These are phyloP conservation scores for Salvia rosmarinus DNA, from an alignment of 257 asterid genomes.

Conservation along the genomic window DNA sequence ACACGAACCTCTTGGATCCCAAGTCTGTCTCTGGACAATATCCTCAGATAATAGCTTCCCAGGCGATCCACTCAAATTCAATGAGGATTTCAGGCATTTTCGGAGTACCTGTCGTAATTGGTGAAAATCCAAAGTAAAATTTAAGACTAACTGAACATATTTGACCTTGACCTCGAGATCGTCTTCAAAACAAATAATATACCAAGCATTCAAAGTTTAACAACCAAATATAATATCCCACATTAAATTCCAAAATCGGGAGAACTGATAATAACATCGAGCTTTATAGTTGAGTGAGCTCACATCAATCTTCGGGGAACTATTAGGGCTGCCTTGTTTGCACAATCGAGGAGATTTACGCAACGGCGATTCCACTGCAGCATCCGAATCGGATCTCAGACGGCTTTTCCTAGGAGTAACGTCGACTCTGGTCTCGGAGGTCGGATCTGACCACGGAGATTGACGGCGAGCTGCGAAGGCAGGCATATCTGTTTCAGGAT, in stretches of 20 bases:
- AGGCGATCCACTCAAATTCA: slow-evolving; percentile 48
- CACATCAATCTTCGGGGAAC: slow-evolving; percentile 49
- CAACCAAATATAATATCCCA: neutral
- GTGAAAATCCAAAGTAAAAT: neutral
- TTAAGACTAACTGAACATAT: neutral
- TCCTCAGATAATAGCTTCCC: slow-evolving; percentile 50
- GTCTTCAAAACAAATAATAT: neutral
- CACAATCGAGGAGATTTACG: slow-evolving; percentile 68
- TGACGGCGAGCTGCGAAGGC: slow-evolving; percentile 49
- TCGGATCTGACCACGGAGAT: slow-evolving; percentile 36
- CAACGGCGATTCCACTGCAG: slow-evolving; percentile 38
- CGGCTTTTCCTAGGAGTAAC: slow-evolving; percentile 59
- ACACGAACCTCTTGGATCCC: slow-evolving; percentile 78
- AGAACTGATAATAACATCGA: neutral
- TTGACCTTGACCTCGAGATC: neutral
- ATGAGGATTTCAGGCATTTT: slow-evolving; percentile 40
- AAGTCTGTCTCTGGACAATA: slow-evolving; percentile 49
- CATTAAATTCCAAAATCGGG: neutral
- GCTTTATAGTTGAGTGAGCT: slow-evolving; percentile 19
- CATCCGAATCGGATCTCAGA: slow-evolving; percentile 56
- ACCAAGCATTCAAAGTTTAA: neutral
- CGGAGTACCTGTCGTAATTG: slow-evolving; percentile 40
- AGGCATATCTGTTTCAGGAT: slow-evolving; percentile 49
- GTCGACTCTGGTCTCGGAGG: slow-evolving; percentile 30
- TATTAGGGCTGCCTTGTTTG: slow-evolving; percentile 49